phyloP scores from a whole-genome alignment of 1,284 basidiomycete genomes.

The Ganoderma lucidum region DNA sequence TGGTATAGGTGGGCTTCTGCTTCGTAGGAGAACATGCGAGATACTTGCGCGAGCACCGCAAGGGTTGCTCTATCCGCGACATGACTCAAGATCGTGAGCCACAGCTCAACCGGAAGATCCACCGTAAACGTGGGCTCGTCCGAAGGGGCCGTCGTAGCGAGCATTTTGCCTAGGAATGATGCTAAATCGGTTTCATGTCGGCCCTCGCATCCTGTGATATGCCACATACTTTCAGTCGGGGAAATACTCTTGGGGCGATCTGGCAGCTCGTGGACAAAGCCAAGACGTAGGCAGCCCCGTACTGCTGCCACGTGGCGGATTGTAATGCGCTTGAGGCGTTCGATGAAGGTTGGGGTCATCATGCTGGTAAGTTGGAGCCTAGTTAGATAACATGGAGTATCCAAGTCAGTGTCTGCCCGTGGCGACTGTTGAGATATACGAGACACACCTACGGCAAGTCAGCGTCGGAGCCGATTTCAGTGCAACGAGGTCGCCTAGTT shows the following conservation, averaged over 20 bases:
- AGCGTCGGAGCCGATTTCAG: not conserved
- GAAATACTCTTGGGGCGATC: not conserved
- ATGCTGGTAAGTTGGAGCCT: not conserved
- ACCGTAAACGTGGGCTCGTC: not conserved
- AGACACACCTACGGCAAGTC: not conserved
- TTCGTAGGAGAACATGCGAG: not conserved
- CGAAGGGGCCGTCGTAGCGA: not conserved
- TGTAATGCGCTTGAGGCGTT: not conserved
- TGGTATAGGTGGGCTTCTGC: conserved; percentile 13
- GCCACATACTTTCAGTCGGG: not conserved
- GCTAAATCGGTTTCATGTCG: not conserved
- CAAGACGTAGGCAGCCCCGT: not conserved
- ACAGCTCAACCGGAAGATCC: conserved; percentile 17
- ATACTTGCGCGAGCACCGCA: conserved; percentile 4
- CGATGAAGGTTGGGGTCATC: not conserved
- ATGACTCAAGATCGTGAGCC: conserved; percentile 10
- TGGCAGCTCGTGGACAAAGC: not conserved
- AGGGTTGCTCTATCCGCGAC: not conserved
- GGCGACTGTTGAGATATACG: not conserved
- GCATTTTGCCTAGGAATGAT: not conserved
- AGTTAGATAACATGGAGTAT: not conserved
- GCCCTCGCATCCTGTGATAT: not conserved
- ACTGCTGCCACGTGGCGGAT: not conserved
- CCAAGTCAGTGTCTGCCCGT: not conserved
- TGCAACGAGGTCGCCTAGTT: not conserved